Evolutionary conservation across 371 early-diverging fungal genomes (phyloP).

Genomic region (Mortierella sp.): DNA sequence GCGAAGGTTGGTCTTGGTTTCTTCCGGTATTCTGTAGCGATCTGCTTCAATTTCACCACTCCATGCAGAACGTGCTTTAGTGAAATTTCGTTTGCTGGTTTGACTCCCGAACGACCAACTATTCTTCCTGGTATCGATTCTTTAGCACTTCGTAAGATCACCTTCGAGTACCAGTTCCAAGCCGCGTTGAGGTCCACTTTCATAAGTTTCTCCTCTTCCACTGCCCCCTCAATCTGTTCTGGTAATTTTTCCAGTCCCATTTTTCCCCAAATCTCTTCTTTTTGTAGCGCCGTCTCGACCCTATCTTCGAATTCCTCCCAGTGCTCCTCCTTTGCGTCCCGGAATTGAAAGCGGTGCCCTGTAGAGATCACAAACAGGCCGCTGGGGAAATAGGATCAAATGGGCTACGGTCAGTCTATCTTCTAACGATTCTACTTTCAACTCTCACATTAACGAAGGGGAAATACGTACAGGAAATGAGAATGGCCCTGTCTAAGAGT

Average conservation of each 20-base stretch:
- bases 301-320: background rate
- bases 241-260: no score
- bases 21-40: background rate
- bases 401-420: no score
- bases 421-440: no score
- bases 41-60: background rate
- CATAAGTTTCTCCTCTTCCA: background rate
- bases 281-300: background rate
- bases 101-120: background rate
- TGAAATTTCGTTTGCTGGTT: conserved; percentile 8
- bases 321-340: background rate
- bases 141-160: background rate
- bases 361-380: no score
- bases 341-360: background rate
- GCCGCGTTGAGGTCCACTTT: background rate
- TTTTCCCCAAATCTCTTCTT: background rate
- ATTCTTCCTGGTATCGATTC: conserved; percentile 7
- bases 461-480: no score
- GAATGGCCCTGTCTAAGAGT: no score
- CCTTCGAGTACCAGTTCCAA: background rate
- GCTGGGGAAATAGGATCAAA: no score
- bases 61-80: background rate
- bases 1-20: background rate
- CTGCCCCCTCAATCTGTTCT: background rate
- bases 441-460: no score